Evolutionary conservation across 768 basidiomycete genomes (phyloP).

Genomic region (Lentinula boryana): DNA sequence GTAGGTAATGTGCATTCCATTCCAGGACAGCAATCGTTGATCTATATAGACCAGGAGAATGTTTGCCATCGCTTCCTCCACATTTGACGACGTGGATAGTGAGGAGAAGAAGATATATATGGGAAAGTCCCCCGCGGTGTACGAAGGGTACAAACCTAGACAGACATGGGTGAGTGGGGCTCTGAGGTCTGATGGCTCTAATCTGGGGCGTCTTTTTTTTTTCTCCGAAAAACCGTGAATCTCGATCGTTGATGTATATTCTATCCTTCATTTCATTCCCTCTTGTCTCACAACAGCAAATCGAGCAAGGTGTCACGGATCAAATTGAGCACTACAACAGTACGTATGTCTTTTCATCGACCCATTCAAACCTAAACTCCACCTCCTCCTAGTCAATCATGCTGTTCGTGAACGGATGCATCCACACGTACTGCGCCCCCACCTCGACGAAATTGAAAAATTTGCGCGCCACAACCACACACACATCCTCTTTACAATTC

Average conservation of each 20-base stretch:
- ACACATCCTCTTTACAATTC: constrained; percentile 41
- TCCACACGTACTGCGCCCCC: constrained; percentile 42
- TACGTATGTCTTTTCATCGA: constrained; percentile 20
- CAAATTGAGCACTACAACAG: constrained; percentile 62
- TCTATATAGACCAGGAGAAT: constrained; percentile 33
- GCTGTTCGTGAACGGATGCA: constrained; percentile 41
- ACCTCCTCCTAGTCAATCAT: constrained; percentile 36
- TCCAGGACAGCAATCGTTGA: neutral
- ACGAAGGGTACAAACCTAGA: constrained; percentile 50
- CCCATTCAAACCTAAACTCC: neutral
- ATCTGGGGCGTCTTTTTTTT: too few relatives aligned
- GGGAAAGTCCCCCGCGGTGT: constrained; percentile 39
- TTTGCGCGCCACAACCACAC: constrained; percentile 48
- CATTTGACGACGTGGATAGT: constrained; percentile 32
- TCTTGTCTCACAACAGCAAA: constrained; percentile 33
- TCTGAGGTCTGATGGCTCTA: neutral
- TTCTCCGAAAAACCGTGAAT: too few relatives aligned
- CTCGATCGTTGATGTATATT: too few relatives aligned
- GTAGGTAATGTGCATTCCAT: constrained; percentile 15
- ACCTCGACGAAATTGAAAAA: constrained; percentile 44
- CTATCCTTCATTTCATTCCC: neutral
- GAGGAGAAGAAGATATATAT: constrained; percentile 38
- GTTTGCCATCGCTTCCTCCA: constrained; percentile 43
- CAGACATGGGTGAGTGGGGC: constrained; percentile 43
- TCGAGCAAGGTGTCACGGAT: constrained; percentile 57